These are phyloP conservation scores for Avena eriantha DNA, from an alignment of 176 grass and related monocot species.

Conservation along the genomic window DNA sequence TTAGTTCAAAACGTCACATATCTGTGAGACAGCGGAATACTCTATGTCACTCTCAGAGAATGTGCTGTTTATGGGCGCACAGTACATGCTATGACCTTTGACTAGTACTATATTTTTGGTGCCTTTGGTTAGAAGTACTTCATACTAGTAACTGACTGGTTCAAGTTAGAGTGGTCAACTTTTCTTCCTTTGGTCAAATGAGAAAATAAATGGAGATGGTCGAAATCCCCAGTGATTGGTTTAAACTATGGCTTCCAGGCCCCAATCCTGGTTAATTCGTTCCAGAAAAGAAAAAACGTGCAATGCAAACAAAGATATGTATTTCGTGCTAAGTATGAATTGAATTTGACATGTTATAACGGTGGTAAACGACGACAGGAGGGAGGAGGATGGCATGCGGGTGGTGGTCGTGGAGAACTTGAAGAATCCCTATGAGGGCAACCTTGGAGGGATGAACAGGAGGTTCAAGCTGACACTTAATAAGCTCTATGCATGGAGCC, in stretches of 20 bases:
- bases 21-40: background rate
- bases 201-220: background rate
- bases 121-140: background rate
- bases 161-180: slow-evolving; percentile 34
- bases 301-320: background rate
- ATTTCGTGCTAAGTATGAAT: background rate
- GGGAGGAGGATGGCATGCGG: slow-evolving; percentile 90
- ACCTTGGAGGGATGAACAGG: slow-evolving; percentile 75
- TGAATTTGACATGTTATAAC: slow-evolving; percentile 21
- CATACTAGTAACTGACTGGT: background rate
- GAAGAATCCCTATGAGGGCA: slow-evolving; percentile 89
- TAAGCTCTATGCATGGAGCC: slow-evolving; percentile 96
- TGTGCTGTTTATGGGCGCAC: background rate
- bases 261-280: background rate
- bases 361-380: slow-evolving; percentile 48
- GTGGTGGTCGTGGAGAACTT: slow-evolving; percentile 86
- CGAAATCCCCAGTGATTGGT: background rate
- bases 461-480: slow-evolving; percentile 95
- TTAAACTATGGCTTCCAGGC: background rate
- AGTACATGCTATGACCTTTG: slow-evolving; percentile 14
- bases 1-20: background rate
- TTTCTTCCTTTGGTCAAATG: background rate
- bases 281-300: background rate
- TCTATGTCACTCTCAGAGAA: background rate
- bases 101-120: slow-evolving; percentile 20